Base-by-base conservation (phyloP, 768 basidiomycete species). In the Podaxis rugospora region DNA sequence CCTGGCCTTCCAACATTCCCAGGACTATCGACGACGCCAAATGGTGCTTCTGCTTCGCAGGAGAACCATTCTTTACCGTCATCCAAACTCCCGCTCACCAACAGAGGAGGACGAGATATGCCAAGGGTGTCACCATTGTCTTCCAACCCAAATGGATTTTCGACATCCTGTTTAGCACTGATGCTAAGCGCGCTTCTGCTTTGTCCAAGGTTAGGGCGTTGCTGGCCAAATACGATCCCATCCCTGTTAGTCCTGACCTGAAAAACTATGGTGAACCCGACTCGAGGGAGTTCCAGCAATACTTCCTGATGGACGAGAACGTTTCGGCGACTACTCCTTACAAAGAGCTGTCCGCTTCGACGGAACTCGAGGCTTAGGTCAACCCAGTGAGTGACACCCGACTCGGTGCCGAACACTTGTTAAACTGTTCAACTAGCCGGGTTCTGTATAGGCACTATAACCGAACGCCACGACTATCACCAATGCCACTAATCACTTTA, bases 11-110 rank as follows among this genome's bases (percentile, higher is more conserved):
- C 4, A 10, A 52, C 28, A 52, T 52, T 10, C 51, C 51, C 6
- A 52, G 27, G 51, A 28, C 51, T 3, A 52, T 52, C 28, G 51
- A 52, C 28, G 51, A 52, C 14, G 32, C 32, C 11, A 52, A 49
- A 49, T 49, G 51, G 51, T 52, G 51, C 32, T 52, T 52, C 51
- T 52, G 51, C 51, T 52, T 52, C n/a, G 51, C 23, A 25, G 32
- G 51, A 10, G 51, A 52, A n/a, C 51, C 51, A 27, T 28, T 52
- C 32, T 32, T 32, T 32, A 32, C 32, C 32, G 32, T 32, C 32
- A 32, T 32, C 32, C 32, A 32, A 32, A 52, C 32, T 36, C 51
- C 51, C 3, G 51, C 51, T 11, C 51, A 52, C 32, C 51, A 52
- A 32, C 51, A 52, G 32, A 27, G 51, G 51, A 52, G 51, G 28